Evolutionary conservation across 768 basidiomycete genomes (phyloP).

Genomic region (Termitomyces sp.): DNA sequence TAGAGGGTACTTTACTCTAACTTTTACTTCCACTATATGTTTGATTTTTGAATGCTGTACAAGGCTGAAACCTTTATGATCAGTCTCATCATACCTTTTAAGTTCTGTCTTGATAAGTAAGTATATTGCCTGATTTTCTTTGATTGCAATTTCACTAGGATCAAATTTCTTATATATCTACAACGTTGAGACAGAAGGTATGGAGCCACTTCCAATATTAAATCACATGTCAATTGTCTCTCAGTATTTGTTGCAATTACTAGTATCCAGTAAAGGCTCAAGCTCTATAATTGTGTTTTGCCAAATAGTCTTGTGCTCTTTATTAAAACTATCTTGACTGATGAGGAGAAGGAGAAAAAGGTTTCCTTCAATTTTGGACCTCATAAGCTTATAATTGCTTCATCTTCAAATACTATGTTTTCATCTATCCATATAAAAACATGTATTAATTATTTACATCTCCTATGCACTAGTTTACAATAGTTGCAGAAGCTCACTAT

Average conservation of each 20-base stretch:
- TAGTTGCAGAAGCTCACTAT: conserved; percentile 24
- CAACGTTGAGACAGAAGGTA: conserved; percentile 98
- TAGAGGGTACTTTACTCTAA: conserved; percentile 54
- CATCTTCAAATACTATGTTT: conserved; percentile 15
- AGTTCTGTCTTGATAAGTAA: conserved; percentile 40
- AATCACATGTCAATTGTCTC: conserved; percentile 95
- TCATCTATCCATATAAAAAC: conserved; percentile 19
- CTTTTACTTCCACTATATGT: conserved; percentile 10
- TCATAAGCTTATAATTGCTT: conserved; percentile 80
- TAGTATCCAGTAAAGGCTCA: conserved; percentile 94
- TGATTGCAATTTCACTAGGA: conserved; percentile 36
- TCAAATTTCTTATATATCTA: conserved; percentile 90
- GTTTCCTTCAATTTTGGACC: conserved; percentile 98
- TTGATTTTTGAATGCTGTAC: conserved; percentile 16
- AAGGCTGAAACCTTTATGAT: conserved; percentile 99
- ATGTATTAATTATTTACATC: conserved; percentile 20
- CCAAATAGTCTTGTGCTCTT: conserved; percentile 97
- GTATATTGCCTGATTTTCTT: conserved; percentile 7
- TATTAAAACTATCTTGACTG: conserved; percentile 95
- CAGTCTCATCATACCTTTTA: conserved; percentile 93
- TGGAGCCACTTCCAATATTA: conserved; percentile 99
- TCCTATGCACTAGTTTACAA: conserved; percentile 21
- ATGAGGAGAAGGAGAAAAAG: conserved; percentile 99
- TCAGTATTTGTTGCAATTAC: conserved; percentile 98
- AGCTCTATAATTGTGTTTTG: conserved; percentile 93